Percentiles rank a stretch among this genome's conserved stretches.
Evolutionary conservation across 2,329 filamentous ascomycete genomes (phyloP).

Genomic region (Fusarium citri): DNA sequence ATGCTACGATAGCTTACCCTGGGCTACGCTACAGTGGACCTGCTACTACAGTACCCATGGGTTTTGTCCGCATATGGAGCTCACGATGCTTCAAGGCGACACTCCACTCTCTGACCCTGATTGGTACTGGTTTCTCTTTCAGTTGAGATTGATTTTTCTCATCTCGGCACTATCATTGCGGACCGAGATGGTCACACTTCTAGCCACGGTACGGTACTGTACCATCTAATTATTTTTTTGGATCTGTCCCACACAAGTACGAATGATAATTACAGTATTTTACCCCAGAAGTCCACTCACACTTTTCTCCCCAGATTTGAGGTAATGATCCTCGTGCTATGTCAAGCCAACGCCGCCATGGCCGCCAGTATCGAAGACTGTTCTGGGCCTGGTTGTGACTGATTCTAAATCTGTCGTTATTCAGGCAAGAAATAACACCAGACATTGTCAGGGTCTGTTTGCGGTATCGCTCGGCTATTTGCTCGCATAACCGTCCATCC

Average conservation of each 20-base stretch:
- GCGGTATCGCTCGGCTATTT: conserved; percentile 34
- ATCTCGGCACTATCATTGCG: conserved; percentile 26
- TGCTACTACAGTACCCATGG: conserved; percentile 18
- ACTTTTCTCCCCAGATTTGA: conserved; percentile 40
- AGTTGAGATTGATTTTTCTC: conserved; percentile 32
- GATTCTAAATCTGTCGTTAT: neutral
- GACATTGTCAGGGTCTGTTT: neutral
- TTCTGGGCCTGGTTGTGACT: conserved; percentile 13
- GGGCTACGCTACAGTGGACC: conserved; percentile 36
- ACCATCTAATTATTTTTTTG: conserved; percentile 8
- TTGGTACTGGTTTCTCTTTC: conserved; percentile 25
- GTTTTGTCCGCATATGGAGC: conserved; percentile 34
- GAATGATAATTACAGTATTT: conserved; percentile 11
- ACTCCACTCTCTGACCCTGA: conserved; percentile 21
- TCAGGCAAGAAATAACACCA: conserved; percentile 12
- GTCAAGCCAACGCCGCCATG: conserved; percentile 12
- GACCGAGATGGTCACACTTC: conserved; percentile 9
- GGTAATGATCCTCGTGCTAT: conserved; percentile 26
- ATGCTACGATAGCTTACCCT: conserved; percentile 35
- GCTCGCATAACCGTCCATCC: conserved; percentile 10
- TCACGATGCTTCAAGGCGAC: conserved; percentile 43
- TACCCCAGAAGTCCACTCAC: conserved; percentile 46
- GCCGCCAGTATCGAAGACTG: conserved; percentile 12
- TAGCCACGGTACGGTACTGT: conserved; percentile 21
- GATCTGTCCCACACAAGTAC: conserved; percentile 26